These are phyloP conservation scores for Lepidium africanum DNA, from an alignment of 345 rosid genomes.

Conservation along the genomic window DNA sequence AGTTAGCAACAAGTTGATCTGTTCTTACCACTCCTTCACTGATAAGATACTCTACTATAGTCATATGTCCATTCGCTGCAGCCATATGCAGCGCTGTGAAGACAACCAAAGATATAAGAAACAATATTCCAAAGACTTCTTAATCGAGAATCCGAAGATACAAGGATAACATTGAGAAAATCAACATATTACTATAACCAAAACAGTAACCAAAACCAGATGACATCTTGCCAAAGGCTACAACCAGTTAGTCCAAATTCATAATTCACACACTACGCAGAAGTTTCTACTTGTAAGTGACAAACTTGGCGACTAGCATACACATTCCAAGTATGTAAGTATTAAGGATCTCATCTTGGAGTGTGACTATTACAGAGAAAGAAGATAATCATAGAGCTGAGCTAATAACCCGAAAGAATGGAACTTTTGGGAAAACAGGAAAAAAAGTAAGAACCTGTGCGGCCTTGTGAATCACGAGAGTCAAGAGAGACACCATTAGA, in stretches of 20 bases:
- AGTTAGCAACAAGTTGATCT: not conserved
- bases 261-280: not conserved
- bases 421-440: not conserved
- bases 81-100: constrained; percentile 91
- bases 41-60: constrained; percentile 65
- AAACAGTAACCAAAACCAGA: not conserved
- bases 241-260: not conserved
- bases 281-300: no score
- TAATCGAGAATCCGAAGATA: not conserved
- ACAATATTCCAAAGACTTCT: not conserved
- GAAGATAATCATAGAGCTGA: not conserved
- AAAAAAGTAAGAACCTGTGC: constrained; percentile 43
- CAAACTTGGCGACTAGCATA: not conserved
- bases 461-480: constrained; percentile 79
- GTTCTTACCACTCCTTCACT: constrained; percentile 58
- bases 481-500: constrained; percentile 60
- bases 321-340: not conserved
- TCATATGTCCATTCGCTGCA: constrained; percentile 76
- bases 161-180: not conserved
- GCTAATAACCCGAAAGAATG: not conserved
- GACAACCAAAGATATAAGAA: not conserved
- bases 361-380: not conserved
- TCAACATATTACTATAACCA: not conserved
- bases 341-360: not conserved
- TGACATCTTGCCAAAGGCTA: not conserved